Percentiles rank a stretch among this genome's conserved stretches.
These are phyloP conservation scores for Lactifluus volemus DNA, from an alignment of 768 basidiomycete genomes.

Conservation along the genomic window DNA sequence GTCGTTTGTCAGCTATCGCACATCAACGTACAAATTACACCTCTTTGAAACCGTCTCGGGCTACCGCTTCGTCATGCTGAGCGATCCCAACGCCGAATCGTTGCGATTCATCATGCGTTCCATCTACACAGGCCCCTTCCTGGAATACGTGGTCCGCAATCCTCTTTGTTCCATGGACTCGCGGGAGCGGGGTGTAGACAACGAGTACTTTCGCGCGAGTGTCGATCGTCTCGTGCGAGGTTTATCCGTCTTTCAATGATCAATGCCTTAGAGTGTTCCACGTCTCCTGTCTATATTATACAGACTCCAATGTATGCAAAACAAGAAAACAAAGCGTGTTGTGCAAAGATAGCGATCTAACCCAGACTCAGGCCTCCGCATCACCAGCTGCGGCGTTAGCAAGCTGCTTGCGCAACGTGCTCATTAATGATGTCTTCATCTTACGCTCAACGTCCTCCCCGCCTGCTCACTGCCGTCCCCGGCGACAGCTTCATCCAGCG, in stretches of 20 bases:
- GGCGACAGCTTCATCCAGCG: constrained; percentile 89
- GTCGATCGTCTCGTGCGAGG: constrained; percentile 69
- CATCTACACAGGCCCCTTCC: constrained; percentile 87
- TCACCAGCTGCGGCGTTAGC: neutral
- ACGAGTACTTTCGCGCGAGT: constrained; percentile 80
- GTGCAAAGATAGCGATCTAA: constrained; percentile 3
- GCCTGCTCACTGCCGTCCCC: constrained; percentile 54
- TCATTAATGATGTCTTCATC: constrained; percentile 83
- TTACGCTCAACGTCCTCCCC: constrained; percentile 52
- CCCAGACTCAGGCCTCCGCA: neutral
- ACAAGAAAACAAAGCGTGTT: constrained; percentile 14
- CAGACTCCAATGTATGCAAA: constrained; percentile 16
- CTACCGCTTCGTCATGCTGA: constrained; percentile 93
- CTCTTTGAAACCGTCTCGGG: constrained; percentile 86
- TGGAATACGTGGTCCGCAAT: constrained; percentile 91
- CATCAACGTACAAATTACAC: constrained; percentile 89
- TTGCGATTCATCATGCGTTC: constrained; percentile 77
- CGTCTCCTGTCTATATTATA: constrained; percentile 5
- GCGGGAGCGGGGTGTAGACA: constrained; percentile 78
- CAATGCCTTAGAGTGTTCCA: neutral
- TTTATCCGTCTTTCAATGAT: constrained; percentile 35
- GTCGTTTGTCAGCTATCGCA: constrained; percentile 82
- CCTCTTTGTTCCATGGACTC: constrained; percentile 83
- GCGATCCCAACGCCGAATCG: constrained; percentile 77
- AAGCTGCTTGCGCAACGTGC: constrained; percentile 67